Conservation (phyloP, 495 filamentous ascomycete genomes). For the Penicillium lagena region DNA sequence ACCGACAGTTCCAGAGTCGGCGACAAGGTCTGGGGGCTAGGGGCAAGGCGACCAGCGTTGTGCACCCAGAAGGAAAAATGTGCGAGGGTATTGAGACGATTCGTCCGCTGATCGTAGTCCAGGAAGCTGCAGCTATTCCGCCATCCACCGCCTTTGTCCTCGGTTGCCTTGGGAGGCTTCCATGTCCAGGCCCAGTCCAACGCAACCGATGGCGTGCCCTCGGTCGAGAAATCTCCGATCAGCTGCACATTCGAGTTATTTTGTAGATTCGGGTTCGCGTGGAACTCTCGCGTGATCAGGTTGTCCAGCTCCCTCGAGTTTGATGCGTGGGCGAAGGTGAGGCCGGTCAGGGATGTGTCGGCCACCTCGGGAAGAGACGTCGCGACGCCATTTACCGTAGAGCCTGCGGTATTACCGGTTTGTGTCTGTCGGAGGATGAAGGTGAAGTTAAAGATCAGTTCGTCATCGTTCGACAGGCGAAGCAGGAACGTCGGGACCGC, state of each 20-base stretch:
- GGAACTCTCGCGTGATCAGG: slow-evolving; percentile 88
- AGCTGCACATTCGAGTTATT: slow-evolving; percentile 94
- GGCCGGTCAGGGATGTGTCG: slow-evolving; percentile 77
- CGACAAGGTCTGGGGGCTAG: slow-evolving; percentile 45
- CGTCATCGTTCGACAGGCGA: slow-evolving; percentile 83
- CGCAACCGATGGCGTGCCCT: slow-evolving; percentile 71
- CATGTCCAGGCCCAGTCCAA: slow-evolving; percentile 97
- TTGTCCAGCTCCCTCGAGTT: slow-evolving; percentile 85
- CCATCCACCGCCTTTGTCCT: slow-evolving; percentile 90
- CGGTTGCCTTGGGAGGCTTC: slow-evolving; percentile 76
- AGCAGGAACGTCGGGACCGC: slow-evolving; percentile 69
- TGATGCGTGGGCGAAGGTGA: slow-evolving; percentile 88
- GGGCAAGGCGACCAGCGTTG: slow-evolving; percentile 44
- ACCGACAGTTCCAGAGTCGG: slow-evolving; percentile 65
- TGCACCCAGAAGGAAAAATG: slow-evolving; percentile 94
- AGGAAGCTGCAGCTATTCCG: slow-evolving; percentile 92
- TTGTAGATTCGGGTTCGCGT: slow-evolving; percentile 94
- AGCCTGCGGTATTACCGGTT: slow-evolving; percentile 31
- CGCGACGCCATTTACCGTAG: slow-evolving; percentile 43
- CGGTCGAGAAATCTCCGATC: slow-evolving; percentile 80
- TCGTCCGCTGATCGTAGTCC: slow-evolving; percentile 91
- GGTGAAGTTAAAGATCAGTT: slow-evolving; percentile 85
- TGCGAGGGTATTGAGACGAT: slow-evolving; percentile 79
- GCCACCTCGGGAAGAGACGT: slow-evolving; percentile 39
- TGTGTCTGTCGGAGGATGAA: slow-evolving; percentile 74